Percentiles rank a stretch among this genome's conserved stretches.
Evolutionary conservation across 768 basidiomycete genomes (phyloP).

Genomic region (Lactarius tabidus): DNA sequence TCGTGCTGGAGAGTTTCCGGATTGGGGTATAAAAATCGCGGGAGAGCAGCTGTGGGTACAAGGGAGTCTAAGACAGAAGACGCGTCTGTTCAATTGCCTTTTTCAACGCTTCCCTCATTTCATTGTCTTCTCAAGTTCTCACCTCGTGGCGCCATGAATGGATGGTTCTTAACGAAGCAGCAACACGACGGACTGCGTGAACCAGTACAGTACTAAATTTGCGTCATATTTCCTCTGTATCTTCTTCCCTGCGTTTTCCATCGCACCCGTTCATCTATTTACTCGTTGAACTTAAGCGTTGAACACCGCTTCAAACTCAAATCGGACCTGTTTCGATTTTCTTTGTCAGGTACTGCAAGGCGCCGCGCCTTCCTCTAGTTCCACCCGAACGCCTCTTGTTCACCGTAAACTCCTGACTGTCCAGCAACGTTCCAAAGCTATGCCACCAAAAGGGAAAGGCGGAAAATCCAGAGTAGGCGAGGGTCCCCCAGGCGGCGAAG

Average conservation of each 20-base stretch:
- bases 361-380: neutral
- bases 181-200: too few relatives aligned
- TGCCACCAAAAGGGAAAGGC: slow-evolving; percentile 5
- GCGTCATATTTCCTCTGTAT: neutral
- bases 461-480: slow-evolving; percentile 7
- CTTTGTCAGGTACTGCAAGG: neutral
- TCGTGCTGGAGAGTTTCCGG: too few relatives aligned
- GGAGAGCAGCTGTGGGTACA: too few relatives aligned
- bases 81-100: too few relatives aligned
- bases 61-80: too few relatives aligned
- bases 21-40: too few relatives aligned
- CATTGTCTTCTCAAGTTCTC: too few relatives aligned
- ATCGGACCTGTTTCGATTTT: neutral
- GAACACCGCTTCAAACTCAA: neutral
- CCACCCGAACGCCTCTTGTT: neutral
- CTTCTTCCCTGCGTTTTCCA: neutral
- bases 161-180: too few relatives aligned
- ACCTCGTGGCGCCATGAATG: too few relatives aligned
- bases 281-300: neutral
- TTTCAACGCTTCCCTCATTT: too few relatives aligned
- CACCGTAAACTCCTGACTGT: neutral
- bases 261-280: neutral
- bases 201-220: too few relatives aligned
- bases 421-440: neutral
- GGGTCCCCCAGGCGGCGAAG: neutral